Base-by-base conservation (phyloP, 495 filamentous ascomycete species). In the Aspergillus steynii region DNA sequence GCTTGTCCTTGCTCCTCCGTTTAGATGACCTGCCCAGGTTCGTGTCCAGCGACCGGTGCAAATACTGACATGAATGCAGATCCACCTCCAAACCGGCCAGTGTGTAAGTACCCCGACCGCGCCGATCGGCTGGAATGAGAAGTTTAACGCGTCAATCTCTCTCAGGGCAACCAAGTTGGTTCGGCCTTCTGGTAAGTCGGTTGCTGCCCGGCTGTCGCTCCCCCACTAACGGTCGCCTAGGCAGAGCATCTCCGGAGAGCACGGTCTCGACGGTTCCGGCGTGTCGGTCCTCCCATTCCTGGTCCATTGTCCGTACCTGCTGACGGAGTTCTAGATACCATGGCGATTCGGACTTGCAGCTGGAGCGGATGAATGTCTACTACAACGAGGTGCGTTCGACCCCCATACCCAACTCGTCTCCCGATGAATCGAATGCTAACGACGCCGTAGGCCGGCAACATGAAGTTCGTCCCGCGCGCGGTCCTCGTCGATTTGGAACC, bases 301-400 rank as follows among this genome's bases (percentile, higher is more conserved):
- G 10, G 20, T 20, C 20, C 20, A 20, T 20, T 20, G 20, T 20
- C 26, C 56, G 3, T 10, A 4, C 57, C 1, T 4, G 10, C 15
- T 50, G 51, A 46, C 34, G 67, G 65, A 59, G 66, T 51, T 29
- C 58, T 68, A 98, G 94, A 59, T 98, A 97, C 86, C 93, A 93
- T 79, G 95, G 96, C 70, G 90, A 91, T 64, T 97, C 94, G 55
- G 95, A 98, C 80, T 92, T 99, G 75, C 95, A 99, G 85, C 85
- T 97, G 62, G 95, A 99, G 89, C 94, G 95, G 73, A 97, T 99
- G 94, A 99, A 93, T 82, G 95, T 99, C 78, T 99, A 99, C 88
- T 99, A 98, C 88, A 99, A 97, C 83, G 92, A 98, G 90, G 94
- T 97, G 77, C 59, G 82, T 77, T 27, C 31, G 27, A 34, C 47